These are phyloP conservation scores for Jamesozyma hellenica DNA, from an alignment of 805 yeast genomes.

Conservation along the genomic window DNA sequence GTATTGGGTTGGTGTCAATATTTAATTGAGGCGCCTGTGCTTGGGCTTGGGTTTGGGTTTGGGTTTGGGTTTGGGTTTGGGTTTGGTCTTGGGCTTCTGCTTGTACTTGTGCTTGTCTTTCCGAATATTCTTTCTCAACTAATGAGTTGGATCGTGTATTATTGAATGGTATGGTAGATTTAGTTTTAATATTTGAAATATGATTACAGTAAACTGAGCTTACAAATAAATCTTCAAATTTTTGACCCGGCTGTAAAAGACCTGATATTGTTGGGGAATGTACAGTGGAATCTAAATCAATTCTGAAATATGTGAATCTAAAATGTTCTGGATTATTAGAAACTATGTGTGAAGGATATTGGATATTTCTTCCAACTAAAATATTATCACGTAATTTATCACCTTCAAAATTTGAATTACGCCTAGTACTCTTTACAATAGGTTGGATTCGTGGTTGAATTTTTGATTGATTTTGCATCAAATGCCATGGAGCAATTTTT, in stretches of 20 bases:
- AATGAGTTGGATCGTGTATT: background rate
- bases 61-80: background rate
- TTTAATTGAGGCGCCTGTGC: background rate
- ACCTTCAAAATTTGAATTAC: constrained; percentile 1
- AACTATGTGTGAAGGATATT: constrained; percentile 37
- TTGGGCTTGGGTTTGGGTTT: background rate
- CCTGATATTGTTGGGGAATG: constrained; percentile 88
- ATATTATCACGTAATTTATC: constrained; percentile 18
- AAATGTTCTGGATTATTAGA: constrained; percentile 44
- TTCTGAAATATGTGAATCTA: constrained; percentile 87
- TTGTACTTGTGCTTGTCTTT: background rate
- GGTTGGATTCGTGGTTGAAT: constrained; percentile 3
- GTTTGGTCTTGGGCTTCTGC: background rate
- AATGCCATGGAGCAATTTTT: constrained; percentile 66
- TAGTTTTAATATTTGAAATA: background rate
- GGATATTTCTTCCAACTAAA: constrained; percentile 26
- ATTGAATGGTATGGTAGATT: background rate
- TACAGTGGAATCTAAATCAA: constrained; percentile 77
- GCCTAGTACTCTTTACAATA: constrained; percentile 8
- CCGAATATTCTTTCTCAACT: background rate
- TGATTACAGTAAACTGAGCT: constrained; percentile 28
- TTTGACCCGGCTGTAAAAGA: constrained; percentile 50
- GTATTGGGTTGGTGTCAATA: background rate
- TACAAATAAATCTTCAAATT: constrained; percentile 56
- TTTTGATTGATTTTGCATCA: constrained; percentile 16